Evolutionary conservation across 1,139 yeast species (phyloP), one percentile per base, ranked within the genome.

Genomic region (Diutina scorzettiae): DNA sequence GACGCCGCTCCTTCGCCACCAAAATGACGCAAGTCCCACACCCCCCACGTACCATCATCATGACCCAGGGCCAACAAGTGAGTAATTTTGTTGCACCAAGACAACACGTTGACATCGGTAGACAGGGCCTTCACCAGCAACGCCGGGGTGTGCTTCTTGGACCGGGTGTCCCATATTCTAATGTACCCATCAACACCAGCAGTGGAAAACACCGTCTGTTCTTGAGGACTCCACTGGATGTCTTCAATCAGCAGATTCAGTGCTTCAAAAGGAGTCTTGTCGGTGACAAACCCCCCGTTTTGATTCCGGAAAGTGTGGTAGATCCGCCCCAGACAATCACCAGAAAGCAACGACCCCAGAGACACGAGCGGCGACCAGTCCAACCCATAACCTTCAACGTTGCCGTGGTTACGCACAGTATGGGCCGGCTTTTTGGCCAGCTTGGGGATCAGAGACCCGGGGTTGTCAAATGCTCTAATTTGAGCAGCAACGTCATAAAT

Each of bases 11-110:
- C 63, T 39, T 66, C 62, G 41, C 76, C 75, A 49, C 76, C 74
- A 64, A 93, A 87, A 52, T 76, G 82, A 58, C 98, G 81, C 62
- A 91, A 71, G 66, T 91, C 99, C 98, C 99, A 91, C 36, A 91
- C 93, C 43, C 95, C 87, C 96, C 97, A 91, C 27, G 80, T 66
- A 47, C 99, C 99, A 59, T 87, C 96, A 59, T 91, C 99, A 56
- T 91, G 96, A 50, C 99, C 99, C 42, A 93, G 80, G 1, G 97
- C 97, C 47, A 91, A 70, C 54, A 91, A 67, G 54, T 87, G 85
- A 55, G 81, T 81, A 49, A 89, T 82, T 56, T 84, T 84, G 47
- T 75, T 75, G 63, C 93, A 85, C 99, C 99, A 91, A 40, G 96
- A 84, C 60, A 93, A 82, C 45, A 93, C 98, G 57, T 91, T 91